phyloP scores from a whole-genome alignment of 306 rosid species.

The Cyamopsis tetragonoloba region DNA sequence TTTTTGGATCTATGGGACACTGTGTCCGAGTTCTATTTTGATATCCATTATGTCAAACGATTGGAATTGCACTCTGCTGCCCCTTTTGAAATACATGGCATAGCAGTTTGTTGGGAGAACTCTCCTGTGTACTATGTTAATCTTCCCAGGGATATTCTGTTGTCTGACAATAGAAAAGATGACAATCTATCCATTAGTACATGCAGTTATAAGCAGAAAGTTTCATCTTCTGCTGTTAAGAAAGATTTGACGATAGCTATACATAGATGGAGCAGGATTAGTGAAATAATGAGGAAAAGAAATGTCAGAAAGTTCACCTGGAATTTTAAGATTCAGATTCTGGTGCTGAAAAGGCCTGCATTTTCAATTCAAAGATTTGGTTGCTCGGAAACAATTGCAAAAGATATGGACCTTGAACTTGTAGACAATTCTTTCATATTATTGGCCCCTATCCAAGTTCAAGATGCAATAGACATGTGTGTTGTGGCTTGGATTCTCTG shows the following conservation, averaged over 20 bases:
- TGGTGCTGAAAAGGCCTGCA: constrained; percentile 70
- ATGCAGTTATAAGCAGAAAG: constrained; percentile 38
- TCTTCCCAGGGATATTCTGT: constrained; percentile 78
- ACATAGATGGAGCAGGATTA: constrained; percentile 70
- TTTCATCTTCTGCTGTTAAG: constrained; percentile 45
- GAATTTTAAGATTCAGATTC: constrained; percentile 90
- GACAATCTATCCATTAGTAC: constrained; percentile 33
- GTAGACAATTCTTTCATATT: constrained; percentile 57
- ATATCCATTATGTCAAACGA: constrained; percentile 71
- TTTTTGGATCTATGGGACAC: constrained; percentile 84
- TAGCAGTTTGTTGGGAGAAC: constrained; percentile 90
- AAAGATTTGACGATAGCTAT: constrained; percentile 44
- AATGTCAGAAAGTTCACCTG: constrained; percentile 70
- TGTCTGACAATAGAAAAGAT: constrained; percentile 44
- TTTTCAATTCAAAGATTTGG: constrained; percentile 73
- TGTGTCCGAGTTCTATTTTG: constrained; percentile 69
- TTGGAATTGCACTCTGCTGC: constrained; percentile 58
- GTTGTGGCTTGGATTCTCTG: constrained; percentile 88
- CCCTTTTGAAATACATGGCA: constrained; percentile 77
- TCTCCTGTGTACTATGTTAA: constrained; percentile 82
- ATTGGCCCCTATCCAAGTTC: constrained; percentile 51
- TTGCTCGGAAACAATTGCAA: constrained; percentile 42
- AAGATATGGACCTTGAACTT: constrained; percentile 48
- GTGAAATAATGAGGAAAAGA: constrained; percentile 55
- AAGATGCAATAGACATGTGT: constrained; percentile 71